Evolutionary conservation across 768 basidiomycete genomes (phyloP).

Genomic region (Lactifluus pinguis): DNA sequence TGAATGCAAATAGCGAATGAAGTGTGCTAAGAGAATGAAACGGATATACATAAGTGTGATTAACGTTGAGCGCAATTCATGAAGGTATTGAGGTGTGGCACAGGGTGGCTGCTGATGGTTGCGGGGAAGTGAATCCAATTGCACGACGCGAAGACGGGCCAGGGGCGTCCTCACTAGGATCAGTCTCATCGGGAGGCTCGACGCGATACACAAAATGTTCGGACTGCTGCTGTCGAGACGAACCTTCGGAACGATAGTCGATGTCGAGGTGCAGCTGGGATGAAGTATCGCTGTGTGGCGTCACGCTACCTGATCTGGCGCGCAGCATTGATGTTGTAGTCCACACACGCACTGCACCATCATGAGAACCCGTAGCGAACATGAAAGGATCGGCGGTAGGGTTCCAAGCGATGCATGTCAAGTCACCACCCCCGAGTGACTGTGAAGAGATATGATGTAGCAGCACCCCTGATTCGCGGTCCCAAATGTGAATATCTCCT

Average conservation of each 20-base stretch:
- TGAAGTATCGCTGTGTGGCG: slow-evolving; percentile 9
- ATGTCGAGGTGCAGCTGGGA: slow-evolving; percentile 13
- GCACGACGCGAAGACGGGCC: slow-evolving; percentile 3
- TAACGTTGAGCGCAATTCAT: not conserved
- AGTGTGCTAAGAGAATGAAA: not conserved
- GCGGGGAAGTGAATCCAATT: slow-evolving; percentile 6
- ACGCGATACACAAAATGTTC: not conserved
- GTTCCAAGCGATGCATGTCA: slow-evolving; percentile 81
- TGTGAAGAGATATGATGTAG: slow-evolving; percentile 63
- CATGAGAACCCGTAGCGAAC: slow-evolving; percentile 67
- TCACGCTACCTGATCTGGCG: slow-evolving; percentile 10
- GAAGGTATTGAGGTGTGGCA: not conserved
- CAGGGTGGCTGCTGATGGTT: not conserved
- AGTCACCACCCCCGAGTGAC: slow-evolving; percentile 49
- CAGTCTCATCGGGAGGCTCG: not conserved
- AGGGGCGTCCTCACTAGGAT: slow-evolving; percentile 2
- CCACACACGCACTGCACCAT: slow-evolving; percentile 70
- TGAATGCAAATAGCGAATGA: not conserved
- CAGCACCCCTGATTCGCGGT: slow-evolving; percentile 65
- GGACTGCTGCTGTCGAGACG: slow-evolving; percentile 2
- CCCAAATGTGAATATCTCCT: slow-evolving; percentile 83
- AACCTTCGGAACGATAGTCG: slow-evolving; percentile 1
- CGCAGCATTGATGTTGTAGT: slow-evolving; percentile 31
- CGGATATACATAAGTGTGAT: not conserved
- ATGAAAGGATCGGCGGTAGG: slow-evolving; percentile 56